Evolutionary conservation across 2,329 filamentous ascomycete genomes (phyloP), one percentile per base, ranked within the genome.

Genomic region (Cladorrhinum sp.): DNA sequence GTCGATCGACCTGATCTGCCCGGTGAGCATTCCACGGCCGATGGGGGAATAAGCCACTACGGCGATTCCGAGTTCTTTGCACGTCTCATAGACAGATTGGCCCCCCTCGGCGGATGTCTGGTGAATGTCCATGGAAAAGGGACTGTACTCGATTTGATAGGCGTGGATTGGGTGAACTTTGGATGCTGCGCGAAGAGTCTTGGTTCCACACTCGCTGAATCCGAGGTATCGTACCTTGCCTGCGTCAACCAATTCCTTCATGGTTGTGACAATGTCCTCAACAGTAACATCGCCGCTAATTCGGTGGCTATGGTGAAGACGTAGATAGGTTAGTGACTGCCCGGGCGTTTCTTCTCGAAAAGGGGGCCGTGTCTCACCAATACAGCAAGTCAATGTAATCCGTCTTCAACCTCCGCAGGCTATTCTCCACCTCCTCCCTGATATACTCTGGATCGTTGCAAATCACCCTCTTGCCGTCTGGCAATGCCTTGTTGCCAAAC

Each of bases 181-280:
- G 67, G 72, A 68, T 3, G 83, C 83, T 18, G 81, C 76, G 5
- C 78, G 76, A 36, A 85, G 74, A 0, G 81, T 80, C 7, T 72
- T 70, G 3, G 79, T 77, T 24, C 75, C 77, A 58, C 78, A 77
- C 64, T 81, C 80, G 12, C 75, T 79, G 6, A 85, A 69, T 1
- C 81, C 81, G 2, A 85, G 72, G 65, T 82, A 74, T 50, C 75
- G 75, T 66, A 85, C 79, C 68, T 85, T 84, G 5, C 83, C 83
- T 20, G 62, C 59, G 68, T 72, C 68, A 60, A 78, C 73, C 1
- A 82, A 68, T 59, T 78, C 73, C 13, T 72, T 74, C 70, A 83
- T 70, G 6, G 72, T 77, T 16, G 78, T 73, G 69, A 83, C 79
- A 52, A 84, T 74, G 0, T 79, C 73, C 68, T 84, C 80, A 58